Conservation (phyloP, 192 early-diverging fungal species). For the Oehlia diaphana region DNA sequence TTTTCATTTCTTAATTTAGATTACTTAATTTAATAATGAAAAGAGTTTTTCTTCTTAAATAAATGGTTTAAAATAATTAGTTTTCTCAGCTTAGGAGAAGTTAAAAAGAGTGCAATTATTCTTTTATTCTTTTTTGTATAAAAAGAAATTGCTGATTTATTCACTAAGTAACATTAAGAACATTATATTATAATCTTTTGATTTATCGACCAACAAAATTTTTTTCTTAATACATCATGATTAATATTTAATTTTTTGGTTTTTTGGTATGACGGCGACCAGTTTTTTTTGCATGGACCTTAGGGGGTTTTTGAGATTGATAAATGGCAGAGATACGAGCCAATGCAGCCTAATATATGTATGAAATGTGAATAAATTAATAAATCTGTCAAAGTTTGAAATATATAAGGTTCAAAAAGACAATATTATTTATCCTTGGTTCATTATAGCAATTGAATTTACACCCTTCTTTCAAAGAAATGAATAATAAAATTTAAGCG, state of each 20-base stretch:
- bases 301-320: conserved; percentile 61
- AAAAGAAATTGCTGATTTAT: too few relatives aligned
- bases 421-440: background rate
- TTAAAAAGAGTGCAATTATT: too few relatives aligned
- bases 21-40: too few relatives aligned
- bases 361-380: background rate
- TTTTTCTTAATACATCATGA: too few relatives aligned
- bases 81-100: too few relatives aligned
- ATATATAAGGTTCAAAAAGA: background rate
- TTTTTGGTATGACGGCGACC: conserved; percentile 29
- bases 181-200: too few relatives aligned
- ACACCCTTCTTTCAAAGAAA: conserved; percentile 36
- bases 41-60: too few relatives aligned
- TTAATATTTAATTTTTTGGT: conserved; percentile 6
- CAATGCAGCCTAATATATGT: conserved; percentile 59
- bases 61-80: too few relatives aligned
- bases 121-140: too few relatives aligned
- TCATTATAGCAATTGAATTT: conserved; percentile 29
- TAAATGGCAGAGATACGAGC: conserved; percentile 69
- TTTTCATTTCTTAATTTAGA: too few relatives aligned
- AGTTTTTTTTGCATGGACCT: conserved; percentile 59
- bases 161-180: too few relatives aligned
- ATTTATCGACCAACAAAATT: too few relatives aligned
- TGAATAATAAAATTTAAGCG: background rate
- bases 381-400: background rate